phyloP scores from a whole-genome alignment of 208 protist species.

The Borovskyia barvae region DNA sequence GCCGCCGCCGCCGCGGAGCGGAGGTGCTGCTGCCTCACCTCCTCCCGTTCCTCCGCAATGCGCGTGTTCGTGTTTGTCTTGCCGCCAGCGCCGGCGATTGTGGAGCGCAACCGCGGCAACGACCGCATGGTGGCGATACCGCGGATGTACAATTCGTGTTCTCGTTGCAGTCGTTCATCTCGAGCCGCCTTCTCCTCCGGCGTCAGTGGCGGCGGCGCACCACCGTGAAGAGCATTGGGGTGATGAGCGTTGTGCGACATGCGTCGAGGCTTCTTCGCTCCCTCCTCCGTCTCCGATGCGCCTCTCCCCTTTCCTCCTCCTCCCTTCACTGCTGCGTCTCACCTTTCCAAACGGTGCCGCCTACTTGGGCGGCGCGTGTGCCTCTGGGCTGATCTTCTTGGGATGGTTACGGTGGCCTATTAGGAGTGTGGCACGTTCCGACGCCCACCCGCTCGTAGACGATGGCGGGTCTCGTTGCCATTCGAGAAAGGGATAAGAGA shows the following conservation, averaged over 20 bases:
- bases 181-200: slow-evolving; percentile 54
- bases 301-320: neutral
- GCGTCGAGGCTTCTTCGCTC: neutral
- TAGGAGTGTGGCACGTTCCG: too few species aligned
- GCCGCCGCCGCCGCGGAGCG: slow-evolving; percentile 31
- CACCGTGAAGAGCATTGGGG: neutral
- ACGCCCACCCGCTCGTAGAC: too few species aligned
- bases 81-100: slow-evolving; percentile 77
- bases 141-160: slow-evolving; percentile 76
- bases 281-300: too few species aligned
- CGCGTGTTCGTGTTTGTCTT: slow-evolving; percentile 74
- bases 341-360: too few species aligned
- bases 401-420: too few species aligned
- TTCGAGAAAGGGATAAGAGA: too few species aligned
- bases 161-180: slow-evolving; percentile 51
- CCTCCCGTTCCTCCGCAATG: slow-evolving; percentile 64
- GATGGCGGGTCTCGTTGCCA: too few species aligned
- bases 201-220: slow-evolving; percentile 43
- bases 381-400: too few species aligned
- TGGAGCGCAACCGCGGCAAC: slow-evolving; percentile 72
- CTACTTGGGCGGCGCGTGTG: too few species aligned
- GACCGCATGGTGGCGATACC: slow-evolving; percentile 68
- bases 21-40: slow-evolving; percentile 47
- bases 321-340: neutral
- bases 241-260: neutral